Conservation (phyloP, 208 protist species). For the Leishmania braziliensis region DNA sequence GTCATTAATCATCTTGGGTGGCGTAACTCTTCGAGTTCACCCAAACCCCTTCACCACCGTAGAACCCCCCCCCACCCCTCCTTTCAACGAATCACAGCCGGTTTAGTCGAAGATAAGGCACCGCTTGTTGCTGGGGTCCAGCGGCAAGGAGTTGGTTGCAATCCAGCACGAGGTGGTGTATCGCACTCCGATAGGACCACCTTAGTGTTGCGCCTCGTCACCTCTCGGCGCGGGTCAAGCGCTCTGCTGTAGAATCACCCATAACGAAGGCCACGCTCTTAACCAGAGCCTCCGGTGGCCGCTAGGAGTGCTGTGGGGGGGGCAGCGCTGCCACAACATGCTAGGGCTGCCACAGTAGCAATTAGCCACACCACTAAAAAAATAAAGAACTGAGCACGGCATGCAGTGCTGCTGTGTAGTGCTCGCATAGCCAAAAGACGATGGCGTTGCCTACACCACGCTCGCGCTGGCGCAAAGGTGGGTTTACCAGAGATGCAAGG, state of each 20-base stretch:
- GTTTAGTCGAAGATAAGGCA: constrained; percentile 53
- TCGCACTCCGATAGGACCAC: constrained; percentile 51
- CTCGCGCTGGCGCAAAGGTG: neutral
- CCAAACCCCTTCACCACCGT: constrained; percentile 41
- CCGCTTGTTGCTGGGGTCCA: constrained; percentile 67
- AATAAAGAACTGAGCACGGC: neutral
- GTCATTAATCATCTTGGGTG: constrained; percentile 51
- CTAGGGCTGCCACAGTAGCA: too few species aligned
- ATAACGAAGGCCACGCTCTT: neutral
- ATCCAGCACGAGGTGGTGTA: constrained; percentile 56
- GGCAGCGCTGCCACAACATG: neutral
- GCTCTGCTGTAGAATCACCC: neutral
- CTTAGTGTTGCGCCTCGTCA: constrained; percentile 69
- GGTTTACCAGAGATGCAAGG: neutral
- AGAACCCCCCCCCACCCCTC: constrained; percentile 30
- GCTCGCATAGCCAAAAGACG: neutral
- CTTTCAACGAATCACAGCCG: constrained; percentile 61
- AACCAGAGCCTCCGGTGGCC: neutral
- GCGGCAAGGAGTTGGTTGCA: constrained; percentile 47
- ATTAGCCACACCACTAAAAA: neutral
- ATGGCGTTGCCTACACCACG: neutral
- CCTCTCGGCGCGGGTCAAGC: constrained; percentile 46
- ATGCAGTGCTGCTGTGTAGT: neutral
- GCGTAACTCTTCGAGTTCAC: constrained; percentile 63
- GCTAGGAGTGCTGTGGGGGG: neutral